A percentile compares a stretch with the other conserved stretches of the same genome.
Conservation (phyloP, 2,329 filamentous ascomycete species). For the Pseudogymnoascus sp. region DNA sequence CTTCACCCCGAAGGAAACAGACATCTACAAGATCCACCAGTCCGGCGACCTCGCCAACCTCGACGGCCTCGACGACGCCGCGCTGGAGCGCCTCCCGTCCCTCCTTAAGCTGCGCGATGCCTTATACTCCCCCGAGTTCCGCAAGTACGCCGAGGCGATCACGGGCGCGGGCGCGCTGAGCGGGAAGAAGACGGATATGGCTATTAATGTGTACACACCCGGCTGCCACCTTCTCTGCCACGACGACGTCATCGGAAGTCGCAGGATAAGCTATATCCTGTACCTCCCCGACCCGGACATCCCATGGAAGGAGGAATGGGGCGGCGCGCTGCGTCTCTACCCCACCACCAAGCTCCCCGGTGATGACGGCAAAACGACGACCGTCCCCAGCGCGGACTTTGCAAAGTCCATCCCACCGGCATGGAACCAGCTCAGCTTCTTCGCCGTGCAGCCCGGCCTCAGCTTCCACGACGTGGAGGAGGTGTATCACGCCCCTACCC, state of each 20-base stretch:
- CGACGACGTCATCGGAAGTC: conserved; percentile 97
- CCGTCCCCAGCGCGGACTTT: conserved; percentile 70
- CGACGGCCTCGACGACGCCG: conserved; percentile 81
- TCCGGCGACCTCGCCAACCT: conserved; percentile 95
- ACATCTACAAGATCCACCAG: conserved; percentile 99
- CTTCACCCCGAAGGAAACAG: conserved; percentile 97
- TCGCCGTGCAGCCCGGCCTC: conserved; percentile 94
- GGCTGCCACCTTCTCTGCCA: conserved; percentile 94
- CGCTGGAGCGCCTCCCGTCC: conserved; percentile 77
- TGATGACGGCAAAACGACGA: conserved; percentile 64
- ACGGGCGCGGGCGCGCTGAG: conserved; percentile 81
- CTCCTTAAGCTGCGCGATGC: conserved; percentile 89
- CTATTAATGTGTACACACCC: conserved; percentile 96
- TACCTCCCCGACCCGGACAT: conserved; percentile 90
- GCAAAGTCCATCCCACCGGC: conserved; percentile 81
- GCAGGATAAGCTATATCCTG: conserved; percentile 91
- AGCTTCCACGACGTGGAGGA: conserved; percentile 99
- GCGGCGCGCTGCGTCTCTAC: conserved; percentile 82
- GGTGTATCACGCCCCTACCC: conserved; percentile 66
- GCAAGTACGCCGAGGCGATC: conserved; percentile 78
- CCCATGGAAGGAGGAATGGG: conserved; percentile 87
- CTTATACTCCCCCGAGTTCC: conserved; percentile 83
- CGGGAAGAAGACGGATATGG: conserved; percentile 95
- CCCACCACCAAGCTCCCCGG: conserved; percentile 59
- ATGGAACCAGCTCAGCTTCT: conserved; percentile 97